Percentiles rank a stretch among this genome's conserved stretches.
Evolutionary conservation across 1,139 yeast species (phyloP).

Genomic region (Taiozyma onychis): DNA sequence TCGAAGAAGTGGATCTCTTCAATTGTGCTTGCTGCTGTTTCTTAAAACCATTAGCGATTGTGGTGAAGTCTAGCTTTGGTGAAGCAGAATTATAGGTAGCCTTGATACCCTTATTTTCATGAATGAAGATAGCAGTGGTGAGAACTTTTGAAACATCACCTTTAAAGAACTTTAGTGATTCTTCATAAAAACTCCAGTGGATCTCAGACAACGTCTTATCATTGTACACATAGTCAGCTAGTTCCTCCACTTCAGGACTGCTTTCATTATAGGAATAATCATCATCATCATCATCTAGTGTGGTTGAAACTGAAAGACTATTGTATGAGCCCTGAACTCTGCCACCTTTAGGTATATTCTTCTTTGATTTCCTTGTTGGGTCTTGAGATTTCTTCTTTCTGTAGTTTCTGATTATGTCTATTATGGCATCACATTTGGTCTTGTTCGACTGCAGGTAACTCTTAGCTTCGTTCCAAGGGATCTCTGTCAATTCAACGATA

Average conservation of each 20-base stretch:
- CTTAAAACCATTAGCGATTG: background rate
- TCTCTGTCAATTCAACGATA: slow-evolving; percentile 4
- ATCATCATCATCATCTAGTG: background rate
- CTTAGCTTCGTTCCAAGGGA: slow-evolving; percentile 1
- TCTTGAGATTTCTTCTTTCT: background rate
- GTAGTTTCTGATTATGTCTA: slow-evolving; percentile 10
- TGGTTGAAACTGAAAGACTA: background rate
- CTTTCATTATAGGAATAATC: slow-evolving; percentile 6
- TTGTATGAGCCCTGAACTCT: slow-evolving; percentile 6
- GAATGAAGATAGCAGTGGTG: slow-evolving; percentile 25
- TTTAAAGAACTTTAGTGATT: slow-evolving; percentile 32
- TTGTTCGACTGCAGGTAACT: slow-evolving; percentile 6
- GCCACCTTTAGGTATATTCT: slow-evolving; percentile 9
- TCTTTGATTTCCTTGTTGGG: background rate
- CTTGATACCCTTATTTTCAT: slow-evolving; percentile 24
- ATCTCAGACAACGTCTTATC: slow-evolving; percentile 10
- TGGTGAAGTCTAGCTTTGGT: slow-evolving; percentile 8
- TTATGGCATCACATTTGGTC: slow-evolving; percentile 7
- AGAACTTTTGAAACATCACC: slow-evolving; percentile 35
- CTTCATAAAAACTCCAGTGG: slow-evolving; percentile 29
- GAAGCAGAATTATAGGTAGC: slow-evolving; percentile 11
- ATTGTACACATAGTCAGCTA: slow-evolving; percentile 12
- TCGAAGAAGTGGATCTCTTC: background rate
- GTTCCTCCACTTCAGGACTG: slow-evolving; percentile 10
- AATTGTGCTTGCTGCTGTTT: background rate